Evolutionary conservation across 371 early-diverging fungal genomes (phyloP).

Genomic region (Mucor piriformis): DNA sequence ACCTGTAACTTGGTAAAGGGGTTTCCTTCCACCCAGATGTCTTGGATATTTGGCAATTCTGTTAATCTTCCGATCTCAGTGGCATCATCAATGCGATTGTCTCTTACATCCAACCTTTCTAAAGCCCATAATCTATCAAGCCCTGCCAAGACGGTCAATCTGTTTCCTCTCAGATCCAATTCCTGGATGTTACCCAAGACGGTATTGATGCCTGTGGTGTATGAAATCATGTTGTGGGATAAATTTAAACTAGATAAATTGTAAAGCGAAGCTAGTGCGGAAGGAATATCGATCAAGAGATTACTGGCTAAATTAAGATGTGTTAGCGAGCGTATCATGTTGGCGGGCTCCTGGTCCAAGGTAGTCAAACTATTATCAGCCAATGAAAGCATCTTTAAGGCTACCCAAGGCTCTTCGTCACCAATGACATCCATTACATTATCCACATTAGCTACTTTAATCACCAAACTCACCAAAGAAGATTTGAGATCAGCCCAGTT

Average conservation of each 20-base stretch:
- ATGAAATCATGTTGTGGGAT: slow-evolving; percentile 67
- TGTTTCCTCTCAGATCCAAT: slow-evolving; percentile 68
- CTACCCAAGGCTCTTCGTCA: slow-evolving; percentile 38
- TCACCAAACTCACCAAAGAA: slow-evolving; percentile 47
- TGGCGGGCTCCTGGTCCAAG: slow-evolving; percentile 48
- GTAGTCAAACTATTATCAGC: slow-evolving; percentile 63
- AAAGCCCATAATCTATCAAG: slow-evolving; percentile 73
- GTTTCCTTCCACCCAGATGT: slow-evolving; percentile 65
- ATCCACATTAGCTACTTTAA: slow-evolving; percentile 49
- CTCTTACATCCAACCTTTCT: slow-evolving; percentile 68
- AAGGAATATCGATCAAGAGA: slow-evolving; percentile 64
- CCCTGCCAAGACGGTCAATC: slow-evolving; percentile 65
- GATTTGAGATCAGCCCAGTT: slow-evolving; percentile 51
- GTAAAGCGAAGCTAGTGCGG: slow-evolving; percentile 56
- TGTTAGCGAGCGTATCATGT: slow-evolving; percentile 45
- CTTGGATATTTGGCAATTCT: slow-evolving; percentile 57
- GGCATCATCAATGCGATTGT: slow-evolving; percentile 65
- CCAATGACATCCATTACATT: slow-evolving; percentile 25
- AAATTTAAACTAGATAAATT: slow-evolving; percentile 65
- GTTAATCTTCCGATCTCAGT: slow-evolving; percentile 62
- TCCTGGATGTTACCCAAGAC: slow-evolving; percentile 68
- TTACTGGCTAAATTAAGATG: slow-evolving; percentile 71
- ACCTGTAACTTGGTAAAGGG: slow-evolving; percentile 63
- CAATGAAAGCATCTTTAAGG: slow-evolving; percentile 54
- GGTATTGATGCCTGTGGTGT: slow-evolving; percentile 63